A percentile compares a stretch with the other conserved stretches of the same genome.
These are phyloP conservation scores for Setaria italica DNA, from an alignment of 202 grass and related monocot species.

Conservation along the genomic window DNA sequence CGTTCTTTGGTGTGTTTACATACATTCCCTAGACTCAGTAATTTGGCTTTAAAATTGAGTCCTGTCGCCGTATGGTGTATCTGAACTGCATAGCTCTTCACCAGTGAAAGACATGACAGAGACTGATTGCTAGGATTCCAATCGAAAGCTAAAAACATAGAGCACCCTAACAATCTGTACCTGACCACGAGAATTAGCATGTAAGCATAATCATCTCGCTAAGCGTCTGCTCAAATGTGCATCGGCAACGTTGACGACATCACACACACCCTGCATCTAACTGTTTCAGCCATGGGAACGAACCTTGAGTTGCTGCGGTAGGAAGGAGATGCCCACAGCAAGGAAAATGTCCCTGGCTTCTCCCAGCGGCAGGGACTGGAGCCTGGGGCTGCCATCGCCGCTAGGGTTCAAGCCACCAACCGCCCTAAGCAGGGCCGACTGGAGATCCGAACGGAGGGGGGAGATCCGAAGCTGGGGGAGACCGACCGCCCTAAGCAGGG, in stretches of 20 bases:
- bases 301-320: conserved; percentile 30
- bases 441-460: too few relatives aligned
- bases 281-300: neutral
- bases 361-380: neutral
- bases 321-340: conserved; percentile 21
- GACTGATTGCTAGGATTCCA: neutral
- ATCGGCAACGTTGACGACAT: neutral
- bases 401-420: too few relatives aligned
- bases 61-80: neutral
- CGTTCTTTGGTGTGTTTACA: neutral
- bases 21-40: neutral
- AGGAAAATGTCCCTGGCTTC: conserved; percentile 10
- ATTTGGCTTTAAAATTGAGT: neutral
- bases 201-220: neutral
- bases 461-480: too few relatives aligned
- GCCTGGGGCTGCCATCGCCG: neutral
- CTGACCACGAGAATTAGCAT: neutral
- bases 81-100: neutral
- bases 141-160: neutral
- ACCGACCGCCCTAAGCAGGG: too few relatives aligned
- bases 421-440: too few relatives aligned
- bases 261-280: neutral
- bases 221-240: neutral
- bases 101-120: neutral
- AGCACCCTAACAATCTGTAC: neutral